Evolutionary conservation across 2,329 filamentous ascomycete species (phyloP).

Genomic region (Fusarium hainanense): DNA sequence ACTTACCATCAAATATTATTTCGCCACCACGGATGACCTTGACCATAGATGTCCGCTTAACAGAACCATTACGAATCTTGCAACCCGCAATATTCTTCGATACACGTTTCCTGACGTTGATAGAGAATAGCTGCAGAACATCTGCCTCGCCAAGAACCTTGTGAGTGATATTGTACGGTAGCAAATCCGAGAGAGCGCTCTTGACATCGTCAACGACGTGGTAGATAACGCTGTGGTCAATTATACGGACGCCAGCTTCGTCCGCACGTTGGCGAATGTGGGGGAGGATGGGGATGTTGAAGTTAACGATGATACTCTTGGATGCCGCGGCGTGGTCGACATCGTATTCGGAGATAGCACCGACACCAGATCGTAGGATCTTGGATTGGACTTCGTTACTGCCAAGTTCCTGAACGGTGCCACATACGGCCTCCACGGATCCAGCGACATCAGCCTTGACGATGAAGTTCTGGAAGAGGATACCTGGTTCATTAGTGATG

Average conservation of each 20-base stretch:
- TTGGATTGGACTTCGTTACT: slow-evolving; percentile 84
- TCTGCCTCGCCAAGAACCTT: slow-evolving; percentile 90
- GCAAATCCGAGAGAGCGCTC: slow-evolving; percentile 72
- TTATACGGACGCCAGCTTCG: slow-evolving; percentile 75
- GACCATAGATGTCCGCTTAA: slow-evolving; percentile 73
- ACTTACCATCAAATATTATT: slow-evolving; percentile 84
- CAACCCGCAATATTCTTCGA: slow-evolving; percentile 86
- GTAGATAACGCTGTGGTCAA: slow-evolving; percentile 91
- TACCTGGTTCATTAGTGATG: slow-evolving; percentile 54
- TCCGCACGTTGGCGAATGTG: slow-evolving; percentile 77
- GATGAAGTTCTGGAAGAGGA: slow-evolving; percentile 78
- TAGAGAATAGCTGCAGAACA: slow-evolving; percentile 83
- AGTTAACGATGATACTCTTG: slow-evolving; percentile 81
- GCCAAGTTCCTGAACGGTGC: slow-evolving; percentile 80
- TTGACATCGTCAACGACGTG: slow-evolving; percentile 79
- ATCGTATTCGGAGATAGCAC: slow-evolving; percentile 85
- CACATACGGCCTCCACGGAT: slow-evolving; percentile 89
- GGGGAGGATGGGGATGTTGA: slow-evolving; percentile 79
- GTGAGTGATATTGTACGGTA: slow-evolving; percentile 73
- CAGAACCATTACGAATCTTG: slow-evolving; percentile 82
- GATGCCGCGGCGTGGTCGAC: slow-evolving; percentile 87
- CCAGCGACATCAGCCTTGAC: slow-evolving; percentile 94
- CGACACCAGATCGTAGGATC: slow-evolving; percentile 81
- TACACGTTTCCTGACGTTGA: slow-evolving; percentile 78
- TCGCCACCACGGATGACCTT: slow-evolving; percentile 78